Evolutionary conservation across 2,329 filamentous ascomycete genomes (phyloP), one percentile per base, ranked within the genome.

Genomic region (Aureobasidium namibiae): DNA sequence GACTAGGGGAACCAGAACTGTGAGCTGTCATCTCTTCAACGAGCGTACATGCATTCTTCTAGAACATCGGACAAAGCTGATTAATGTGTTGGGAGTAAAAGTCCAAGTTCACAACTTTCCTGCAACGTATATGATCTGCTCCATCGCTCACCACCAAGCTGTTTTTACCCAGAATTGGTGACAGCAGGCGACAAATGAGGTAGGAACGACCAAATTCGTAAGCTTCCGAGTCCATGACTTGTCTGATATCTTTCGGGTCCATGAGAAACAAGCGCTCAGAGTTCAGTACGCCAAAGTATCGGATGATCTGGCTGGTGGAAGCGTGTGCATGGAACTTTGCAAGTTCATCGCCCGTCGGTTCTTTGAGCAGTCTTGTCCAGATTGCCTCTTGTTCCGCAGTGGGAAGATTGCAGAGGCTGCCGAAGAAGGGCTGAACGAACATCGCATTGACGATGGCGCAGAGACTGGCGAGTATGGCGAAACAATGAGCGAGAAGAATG

Each of bases 191-290:
- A 14, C 54, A 42, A 31, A 57, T 57, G 14, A 57, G 54, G 18
- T 57, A 57, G 1, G 54, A 57, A 21, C 54, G 41, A 29, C 54
- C 54, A n/a, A 57, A 57, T 4, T 48, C 41, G 33, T 57, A 57
- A n/a, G 54, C 54, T 18, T 57, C 21, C 4, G 41, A 21, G n/a
- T 57, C 54, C 31, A 57, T 26, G 23, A 57, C 42, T 41, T 57
- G 54, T 39, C 39, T 38, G 42, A 57, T 48, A 6, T 57, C 54
- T 8, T 48, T 57, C 4, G 54, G 54, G 16, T 57, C 23, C 21
- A n/a, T 57, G 26, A 57, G 54, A 31, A 57, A 42, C 31, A 57
- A 11, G 10, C 54, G 21, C 29, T 57, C 54, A 5, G 54, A 48
- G 23, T 57, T 57, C 31, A 57, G 42, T n/a, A 57, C 42, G 8